A percentile compares a stretch with the other conserved stretches of the same genome.
These are phyloP conservation scores for Camillea tinctor DNA, from an alignment of 2,329 filamentous ascomycete species.

Conservation along the genomic window DNA sequence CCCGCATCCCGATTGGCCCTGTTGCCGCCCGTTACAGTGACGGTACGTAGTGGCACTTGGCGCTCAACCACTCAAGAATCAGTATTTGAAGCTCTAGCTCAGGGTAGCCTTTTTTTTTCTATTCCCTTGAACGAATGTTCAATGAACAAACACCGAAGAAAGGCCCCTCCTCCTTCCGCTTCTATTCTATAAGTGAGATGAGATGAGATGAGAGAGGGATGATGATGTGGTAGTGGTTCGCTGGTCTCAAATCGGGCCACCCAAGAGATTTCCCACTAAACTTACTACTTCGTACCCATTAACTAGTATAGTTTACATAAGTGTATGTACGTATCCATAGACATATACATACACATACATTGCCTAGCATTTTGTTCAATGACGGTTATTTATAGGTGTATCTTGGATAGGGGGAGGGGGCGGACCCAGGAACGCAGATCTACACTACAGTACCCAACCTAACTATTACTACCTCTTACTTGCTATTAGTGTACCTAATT, in stretches of 20 bases:
- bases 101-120: too few relatives aligned
- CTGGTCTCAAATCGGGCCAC: not conserved
- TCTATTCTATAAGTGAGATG: not conserved
- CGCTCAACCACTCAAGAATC: slow-evolving; percentile 5
- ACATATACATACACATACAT: too few relatives aligned
- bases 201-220: too few relatives aligned
- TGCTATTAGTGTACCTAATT: not conserved
- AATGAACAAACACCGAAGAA: too few relatives aligned
- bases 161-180: too few relatives aligned
- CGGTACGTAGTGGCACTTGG: slow-evolving; percentile 16
- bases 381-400: not conserved
- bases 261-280: not conserved
- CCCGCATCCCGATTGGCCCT: slow-evolving; percentile 18
- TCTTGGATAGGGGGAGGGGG: not conserved
- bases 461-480: too few relatives aligned
- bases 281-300: not conserved
- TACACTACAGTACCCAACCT: too few relatives aligned
- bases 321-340: too few relatives aligned
- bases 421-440: not conserved
- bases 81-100: not conserved
- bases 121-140: too few relatives aligned
- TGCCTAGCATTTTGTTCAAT: too few relatives aligned
- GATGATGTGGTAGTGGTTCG: not conserved
- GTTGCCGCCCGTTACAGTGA: slow-evolving; percentile 37
- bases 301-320: too few relatives aligned